Base-by-base conservation (phyloP, 2,329 filamentous ascomycete species). In the Cladophialophora exuberans region DNA sequence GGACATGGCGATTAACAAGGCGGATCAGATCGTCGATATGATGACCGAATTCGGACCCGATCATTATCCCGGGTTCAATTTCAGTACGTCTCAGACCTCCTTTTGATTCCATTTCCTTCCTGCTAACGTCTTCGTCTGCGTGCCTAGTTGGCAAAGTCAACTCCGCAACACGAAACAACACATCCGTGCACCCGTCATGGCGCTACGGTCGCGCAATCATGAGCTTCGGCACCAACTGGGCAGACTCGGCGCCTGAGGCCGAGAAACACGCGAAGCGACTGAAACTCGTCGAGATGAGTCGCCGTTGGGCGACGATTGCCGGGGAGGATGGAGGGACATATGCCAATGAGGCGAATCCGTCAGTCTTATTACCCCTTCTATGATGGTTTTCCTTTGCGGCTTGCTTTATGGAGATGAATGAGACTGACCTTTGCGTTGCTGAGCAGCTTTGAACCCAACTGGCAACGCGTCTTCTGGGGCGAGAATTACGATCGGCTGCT, bases 401-500 rank as follows among this genome's bases (percentile, higher is more conserved):
- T n/a, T n/a, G n/a, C n/a, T n/a, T n/a, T n/a, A n/a, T n/a, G n/a
- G n/a, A n/a, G n/a, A n/a, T n/a, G n/a, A n/a, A n/a, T n/a, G n/a
- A n/a, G n/a, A n/a, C n/a, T n/a, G n/a, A n/a, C n/a, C n/a, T n/a
- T n/a, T n/a, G n/a, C n/a, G n/a, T n/a, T n/a, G n/a, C n/a, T n/a
- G n/a, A n/a, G 35, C 30, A 67, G 64, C 5, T 66, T 65, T 42
- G 67, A 71, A 53, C 67, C 63, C 4, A 61, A 70, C 38, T 67
- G 64, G 57, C 56, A 68, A 48, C 53, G 65, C 25, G 65, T 62
- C 2, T 70, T 69, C 38, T 70, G 60, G 53, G 64, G 67, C 0
- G 36, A 42, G 10, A 79, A 81, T 41, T 81, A 81, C 57, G 62
- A 69, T 11, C 69, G 70, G 1, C 65, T 82, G 3, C 59, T 76